These are phyloP conservation scores for Lipomyces japonicus DNA, from an alignment of 805 yeast species.

Conservation along the genomic window DNA sequence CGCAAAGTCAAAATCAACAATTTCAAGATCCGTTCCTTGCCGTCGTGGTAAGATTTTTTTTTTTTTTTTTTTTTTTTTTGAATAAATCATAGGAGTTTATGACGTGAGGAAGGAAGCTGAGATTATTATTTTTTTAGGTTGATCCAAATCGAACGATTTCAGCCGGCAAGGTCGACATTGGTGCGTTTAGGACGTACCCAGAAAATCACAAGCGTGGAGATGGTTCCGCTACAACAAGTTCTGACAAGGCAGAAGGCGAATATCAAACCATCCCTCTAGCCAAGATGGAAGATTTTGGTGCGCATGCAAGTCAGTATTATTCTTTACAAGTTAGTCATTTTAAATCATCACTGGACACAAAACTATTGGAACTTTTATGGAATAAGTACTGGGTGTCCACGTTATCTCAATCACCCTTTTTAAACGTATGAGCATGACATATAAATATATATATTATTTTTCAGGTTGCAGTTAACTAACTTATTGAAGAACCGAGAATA, in stretches of 20 bases:
- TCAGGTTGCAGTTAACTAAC: slow-evolving; percentile 1
- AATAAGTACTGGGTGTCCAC: slow-evolving; percentile 48
- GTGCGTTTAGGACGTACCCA: slow-evolving; percentile 76
- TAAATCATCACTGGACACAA: slow-evolving; percentile 49
- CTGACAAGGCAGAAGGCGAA: slow-evolving; percentile 17
- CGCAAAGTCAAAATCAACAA: slow-evolving; percentile 78
- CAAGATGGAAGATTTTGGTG: slow-evolving; percentile 64
- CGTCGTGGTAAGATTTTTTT: slow-evolving; percentile 47
- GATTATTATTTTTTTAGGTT: slow-evolving; percentile 33
- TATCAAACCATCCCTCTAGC: slow-evolving; percentile 44
- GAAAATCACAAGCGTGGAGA: slow-evolving; percentile 35
- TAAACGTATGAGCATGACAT: slow-evolving; percentile 10
- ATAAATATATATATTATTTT: slow-evolving; percentile 1
- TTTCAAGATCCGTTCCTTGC: slow-evolving; percentile 92
- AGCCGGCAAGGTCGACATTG: slow-evolving; percentile 71
- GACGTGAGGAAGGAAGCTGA: too few relatives aligned
- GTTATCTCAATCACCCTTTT: slow-evolving; percentile 36
- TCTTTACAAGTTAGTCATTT: slow-evolving; percentile 60
- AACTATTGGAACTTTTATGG: slow-evolving; percentile 45
- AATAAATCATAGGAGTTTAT: not conserved
- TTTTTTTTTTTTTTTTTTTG: not conserved
- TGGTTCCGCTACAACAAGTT: too few relatives aligned
- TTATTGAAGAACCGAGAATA: slow-evolving; percentile 30
- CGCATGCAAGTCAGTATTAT: slow-evolving; percentile 66
- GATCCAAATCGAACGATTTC: slow-evolving; percentile 70